Conservation (phyloP, 306 rosid species). For the Arachis stenosperma region DNA sequence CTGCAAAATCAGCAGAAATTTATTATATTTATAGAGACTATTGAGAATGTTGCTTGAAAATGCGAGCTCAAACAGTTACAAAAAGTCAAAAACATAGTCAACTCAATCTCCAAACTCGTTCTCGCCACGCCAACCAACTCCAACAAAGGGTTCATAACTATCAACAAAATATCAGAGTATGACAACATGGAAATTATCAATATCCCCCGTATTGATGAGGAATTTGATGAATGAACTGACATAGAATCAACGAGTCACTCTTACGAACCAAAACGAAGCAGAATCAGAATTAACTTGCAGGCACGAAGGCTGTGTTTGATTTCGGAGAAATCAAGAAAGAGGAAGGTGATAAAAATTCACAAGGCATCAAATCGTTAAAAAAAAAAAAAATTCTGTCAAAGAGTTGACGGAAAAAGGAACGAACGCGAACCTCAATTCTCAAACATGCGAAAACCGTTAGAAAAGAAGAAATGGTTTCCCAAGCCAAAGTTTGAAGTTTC, state of each 20-base stretch:
- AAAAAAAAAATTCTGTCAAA: not conserved
- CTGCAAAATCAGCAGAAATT: constrained; percentile 36
- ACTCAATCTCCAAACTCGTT: constrained; percentile 34
- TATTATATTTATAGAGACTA: not conserved
- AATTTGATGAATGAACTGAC: constrained; percentile 16
- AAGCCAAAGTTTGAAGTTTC: not conserved
- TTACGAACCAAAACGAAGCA: not conserved
- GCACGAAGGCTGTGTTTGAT: constrained; percentile 21
- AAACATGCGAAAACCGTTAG: not conserved
- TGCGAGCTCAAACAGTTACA: not conserved
- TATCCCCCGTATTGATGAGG: not conserved
- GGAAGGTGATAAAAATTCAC: too few species aligned
- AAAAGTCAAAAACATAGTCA: not conserved
- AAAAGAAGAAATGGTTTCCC: not conserved
- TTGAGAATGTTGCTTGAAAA: constrained; percentile 1
- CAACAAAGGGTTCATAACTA: not conserved
- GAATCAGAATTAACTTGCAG: not conserved
- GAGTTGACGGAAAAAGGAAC: constrained; percentile 24
- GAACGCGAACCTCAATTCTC: not conserved
- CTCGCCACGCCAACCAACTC: constrained; percentile 20
- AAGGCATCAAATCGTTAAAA: too few species aligned
- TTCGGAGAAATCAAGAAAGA: constrained; percentile 31
- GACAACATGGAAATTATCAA: too few species aligned
- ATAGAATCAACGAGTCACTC: constrained; percentile 20
- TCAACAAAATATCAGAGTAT: too few species aligned